Evolutionary conservation across 768 basidiomycete species (phyloP), one percentile per base, ranked within the genome.

Genomic region (Boletales sp.): DNA sequence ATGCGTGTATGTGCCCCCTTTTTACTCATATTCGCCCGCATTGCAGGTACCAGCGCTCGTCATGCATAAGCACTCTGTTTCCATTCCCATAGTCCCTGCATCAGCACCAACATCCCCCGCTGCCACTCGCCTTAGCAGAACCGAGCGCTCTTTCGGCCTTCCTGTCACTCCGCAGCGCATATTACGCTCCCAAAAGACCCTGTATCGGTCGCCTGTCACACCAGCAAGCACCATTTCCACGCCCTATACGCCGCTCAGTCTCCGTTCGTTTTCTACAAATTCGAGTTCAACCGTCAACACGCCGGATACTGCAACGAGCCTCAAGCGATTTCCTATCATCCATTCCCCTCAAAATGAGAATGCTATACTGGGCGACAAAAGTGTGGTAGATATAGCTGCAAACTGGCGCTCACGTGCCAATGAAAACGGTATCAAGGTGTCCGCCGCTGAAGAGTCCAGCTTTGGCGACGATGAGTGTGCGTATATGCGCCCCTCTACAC

Each of bases 361-460:
- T 8, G 13, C 45, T 34, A 14, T 42, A 55, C 45, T 63, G 40
- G 76, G 76, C 56, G 73, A 74, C 55, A 70, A 67, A 55, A 77
- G 75, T 59, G 70, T 82, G 19, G 79, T 81, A 14, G 81, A 85
- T 62, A 76, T 82, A 35, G 78, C 83, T 5, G 75, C 78, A 31
- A 87, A 80, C 62, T 90, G 87, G 87, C 77, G 87, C 48, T 82
- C 78, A 29, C 74, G 86, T 43, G 84, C 86, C 44, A 81, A 72
- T 50, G 83, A 86, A 56, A 82, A 87, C 54, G 85, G 84, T 38
- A 87, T 87, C 51, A 84, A 78, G 64, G 83, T 86, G 45, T 72
- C 79, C 24, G 67, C 72, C 35, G 67, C 63, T 17, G 62, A 66
- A 21, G 68, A 72, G 2, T 67, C 74, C 10, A 67, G 65, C 52